phyloP scores from a whole-genome alignment of 257 asterid genomes.

The Nicotiana knightiana region DNA sequence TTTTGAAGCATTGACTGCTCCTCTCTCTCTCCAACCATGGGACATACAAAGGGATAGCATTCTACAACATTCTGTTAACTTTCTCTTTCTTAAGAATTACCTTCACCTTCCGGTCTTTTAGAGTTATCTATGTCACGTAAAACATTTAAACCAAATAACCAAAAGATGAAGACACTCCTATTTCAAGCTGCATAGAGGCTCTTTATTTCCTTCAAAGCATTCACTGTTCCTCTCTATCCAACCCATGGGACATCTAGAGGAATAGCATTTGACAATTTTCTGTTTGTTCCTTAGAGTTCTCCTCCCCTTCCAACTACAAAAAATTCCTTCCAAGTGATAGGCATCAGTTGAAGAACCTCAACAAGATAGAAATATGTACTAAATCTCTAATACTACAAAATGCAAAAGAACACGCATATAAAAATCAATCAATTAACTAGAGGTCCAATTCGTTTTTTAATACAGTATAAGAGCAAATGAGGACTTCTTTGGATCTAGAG shows the following conservation, averaged over 20 bases:
- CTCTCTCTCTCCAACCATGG: slow-evolving; percentile 3
- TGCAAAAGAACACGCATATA: no score
- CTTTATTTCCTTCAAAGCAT: no score
- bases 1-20: background rate
- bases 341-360: background rate
- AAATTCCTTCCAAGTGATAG: background rate
- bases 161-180: background rate
- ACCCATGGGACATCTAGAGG: no score
- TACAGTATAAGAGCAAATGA: no score
- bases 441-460: no score
- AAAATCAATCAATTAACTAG: no score
- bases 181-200: background rate
- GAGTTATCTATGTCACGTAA: background rate
- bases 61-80: background rate
- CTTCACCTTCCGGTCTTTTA: background rate
- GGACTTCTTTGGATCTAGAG: no score
- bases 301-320: background rate
- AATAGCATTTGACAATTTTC: background rate
- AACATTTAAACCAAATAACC: background rate
- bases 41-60: background rate
- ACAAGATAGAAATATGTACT: background rate
- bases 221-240: no score
- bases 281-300: background rate
- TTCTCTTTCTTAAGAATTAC: background rate
- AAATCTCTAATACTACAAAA: background rate